Evolutionary conservation across 1,139 yeast genomes (phyloP).

Genomic region (Yamadazyma sp.): DNA sequence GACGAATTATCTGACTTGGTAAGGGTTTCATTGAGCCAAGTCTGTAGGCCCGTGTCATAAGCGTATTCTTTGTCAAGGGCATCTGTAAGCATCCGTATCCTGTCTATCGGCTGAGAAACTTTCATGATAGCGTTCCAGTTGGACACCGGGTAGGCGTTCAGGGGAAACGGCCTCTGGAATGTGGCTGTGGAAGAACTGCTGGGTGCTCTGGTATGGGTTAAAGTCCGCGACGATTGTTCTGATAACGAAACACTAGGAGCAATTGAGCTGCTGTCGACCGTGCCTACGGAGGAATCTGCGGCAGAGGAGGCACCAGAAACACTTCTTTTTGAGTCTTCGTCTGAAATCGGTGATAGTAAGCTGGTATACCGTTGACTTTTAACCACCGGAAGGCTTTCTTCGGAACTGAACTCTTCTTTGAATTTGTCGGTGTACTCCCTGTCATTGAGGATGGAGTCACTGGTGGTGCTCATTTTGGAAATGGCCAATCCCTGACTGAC

Average conservation of each 20-base stretch:
- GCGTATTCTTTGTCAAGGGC: slow-evolving; percentile 42
- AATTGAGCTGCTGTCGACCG: slow-evolving; percentile 8
- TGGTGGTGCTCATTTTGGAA: slow-evolving; percentile 12
- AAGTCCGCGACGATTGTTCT: neutral
- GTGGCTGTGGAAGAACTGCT: slow-evolving; percentile 12
- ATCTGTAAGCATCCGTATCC: slow-evolving; percentile 40
- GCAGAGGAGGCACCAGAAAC: slow-evolving; percentile 1
- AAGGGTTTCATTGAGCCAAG: slow-evolving; percentile 47
- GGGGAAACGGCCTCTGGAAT: slow-evolving; percentile 14
- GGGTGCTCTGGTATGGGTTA: slow-evolving; percentile 8
- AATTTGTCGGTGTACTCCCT: slow-evolving; percentile 21
- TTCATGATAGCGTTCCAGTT: slow-evolving; percentile 48
- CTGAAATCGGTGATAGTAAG: slow-evolving; percentile 18
- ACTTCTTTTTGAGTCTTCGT: slow-evolving; percentile 7
- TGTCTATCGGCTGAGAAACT: slow-evolving; percentile 41
- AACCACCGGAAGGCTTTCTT: slow-evolving; percentile 7
- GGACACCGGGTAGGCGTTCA: slow-evolving; percentile 33
- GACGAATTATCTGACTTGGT: slow-evolving; percentile 34
- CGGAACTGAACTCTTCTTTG: slow-evolving; percentile 34
- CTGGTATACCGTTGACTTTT: slow-evolving; percentile 24
- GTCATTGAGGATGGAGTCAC: slow-evolving; percentile 34
- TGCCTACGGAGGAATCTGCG: neutral
- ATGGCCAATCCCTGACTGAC: slow-evolving; percentile 14
- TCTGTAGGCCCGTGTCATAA: slow-evolving; percentile 46
- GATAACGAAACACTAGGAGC: slow-evolving; percentile 12